These are phyloP conservation scores for Hamamelis virginiana DNA, from an alignment of 164 flowering plant genomes.

Conservation along the genomic window DNA sequence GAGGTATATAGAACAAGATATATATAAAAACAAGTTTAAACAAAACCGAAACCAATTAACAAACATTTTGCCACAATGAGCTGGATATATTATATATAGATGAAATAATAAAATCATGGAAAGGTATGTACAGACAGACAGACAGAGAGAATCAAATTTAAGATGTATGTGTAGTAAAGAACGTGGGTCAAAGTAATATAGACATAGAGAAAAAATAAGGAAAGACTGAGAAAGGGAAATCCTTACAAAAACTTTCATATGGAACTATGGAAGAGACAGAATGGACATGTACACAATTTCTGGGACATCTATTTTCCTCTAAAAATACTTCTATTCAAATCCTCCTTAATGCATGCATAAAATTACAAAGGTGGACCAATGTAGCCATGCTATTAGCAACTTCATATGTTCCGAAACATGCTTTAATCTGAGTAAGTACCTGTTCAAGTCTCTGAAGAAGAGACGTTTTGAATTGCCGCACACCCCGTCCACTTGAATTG, in stretches of 20 bases:
- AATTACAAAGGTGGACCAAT: not conserved
- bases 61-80: too few relatives aligned
- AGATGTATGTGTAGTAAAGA: not conserved
- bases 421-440: slow-evolving; percentile 29
- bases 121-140: too few relatives aligned
- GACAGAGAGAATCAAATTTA: not conserved
- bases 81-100: too few relatives aligned
- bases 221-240: too few relatives aligned
- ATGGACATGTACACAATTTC: too few relatives aligned
- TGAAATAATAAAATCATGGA: too few relatives aligned
- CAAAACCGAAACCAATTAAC: too few relatives aligned
- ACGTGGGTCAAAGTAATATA: not conserved
- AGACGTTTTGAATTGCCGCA: slow-evolving; percentile 78
- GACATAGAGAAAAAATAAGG: too few relatives aligned
- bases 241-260: too few relatives aligned
- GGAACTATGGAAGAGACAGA: too few relatives aligned
- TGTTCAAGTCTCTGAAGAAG: slow-evolving; percentile 81
- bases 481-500: slow-evolving; percentile 76
- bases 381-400: not conserved
- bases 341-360: not conserved
- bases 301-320: not conserved
- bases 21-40: too few relatives aligned
- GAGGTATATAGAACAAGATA: too few relatives aligned
- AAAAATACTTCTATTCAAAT: slow-evolving; percentile 3
- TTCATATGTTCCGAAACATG: not conserved